A percentile compares a stretch with the other conserved stretches of the same genome.
These are phyloP conservation scores for Beauveria sp. DNA, from an alignment of 2,329 filamentous ascomycete species.

Conservation along the genomic window DNA sequence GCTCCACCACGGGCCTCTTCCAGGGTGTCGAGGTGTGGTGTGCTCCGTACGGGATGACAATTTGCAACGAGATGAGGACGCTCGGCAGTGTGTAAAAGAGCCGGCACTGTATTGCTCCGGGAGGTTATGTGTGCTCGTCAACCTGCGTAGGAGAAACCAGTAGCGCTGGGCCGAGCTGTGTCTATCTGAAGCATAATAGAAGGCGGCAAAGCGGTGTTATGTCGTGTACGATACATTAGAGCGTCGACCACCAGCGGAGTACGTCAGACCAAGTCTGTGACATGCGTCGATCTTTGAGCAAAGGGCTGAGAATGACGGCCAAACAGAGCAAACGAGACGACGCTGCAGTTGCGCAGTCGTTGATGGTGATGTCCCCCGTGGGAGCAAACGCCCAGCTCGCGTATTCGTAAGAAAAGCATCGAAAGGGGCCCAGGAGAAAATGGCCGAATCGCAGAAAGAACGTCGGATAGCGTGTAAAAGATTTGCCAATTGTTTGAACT, in stretches of 20 bases:
- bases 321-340: not conserved
- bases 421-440: not conserved
- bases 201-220: not conserved
- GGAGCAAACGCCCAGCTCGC: not conserved
- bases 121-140: not conserved
- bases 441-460: too few species aligned
- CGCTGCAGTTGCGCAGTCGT: not conserved
- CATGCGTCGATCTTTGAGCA: not conserved
- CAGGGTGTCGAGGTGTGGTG: not conserved
- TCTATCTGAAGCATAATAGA: not conserved
- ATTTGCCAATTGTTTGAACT: not conserved
- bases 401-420: not conserved
- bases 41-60: not conserved
- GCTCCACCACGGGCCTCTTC: too few species aligned
- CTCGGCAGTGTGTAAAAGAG: not conserved
- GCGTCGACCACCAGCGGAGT: not conserved
- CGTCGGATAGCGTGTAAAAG: too few species aligned
- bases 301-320: not conserved
- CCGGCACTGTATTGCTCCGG: not conserved
- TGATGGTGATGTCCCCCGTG: not conserved
- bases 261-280: conserved; percentile 5
- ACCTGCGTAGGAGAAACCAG: not conserved
- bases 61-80: not conserved
- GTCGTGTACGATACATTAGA: not conserved
- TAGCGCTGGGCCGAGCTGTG: not conserved